Evolutionary conservation across 2,329 filamentous ascomycete genomes (phyloP), one percentile per base, ranked within the genome.

Genomic region (Colletotrichum trifolii): DNA sequence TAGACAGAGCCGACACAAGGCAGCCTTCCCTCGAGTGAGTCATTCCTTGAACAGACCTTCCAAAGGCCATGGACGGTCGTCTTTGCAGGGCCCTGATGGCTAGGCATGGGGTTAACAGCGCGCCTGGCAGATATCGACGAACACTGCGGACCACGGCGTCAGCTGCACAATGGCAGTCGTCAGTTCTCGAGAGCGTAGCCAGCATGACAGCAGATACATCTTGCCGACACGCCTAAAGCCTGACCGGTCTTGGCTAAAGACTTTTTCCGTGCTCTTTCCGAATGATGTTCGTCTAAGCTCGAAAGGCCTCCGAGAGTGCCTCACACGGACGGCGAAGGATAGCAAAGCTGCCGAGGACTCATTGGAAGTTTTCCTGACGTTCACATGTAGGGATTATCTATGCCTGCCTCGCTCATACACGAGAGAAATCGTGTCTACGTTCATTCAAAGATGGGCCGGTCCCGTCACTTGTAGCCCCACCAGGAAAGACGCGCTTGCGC

Each of bases 401-500:
- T 48, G 46, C 46, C 46, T 48, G 25, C 46, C 46, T 48, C 35
- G 25, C 35, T 48, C 25, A 48, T 33, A 33, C 25, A 10, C 25
- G 46, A 2, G 35, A 48, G 25, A 48, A 10, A 17, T 48, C 25
- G 25, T 48, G 35, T 35, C 46, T 48, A 33, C 46, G 46, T 48
- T 48, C 25, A 1, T 1, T 48, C 25, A 17, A 33, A 48, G 46
- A 48, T 48, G 46, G 46, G 17, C n/a, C 11, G 46, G 35, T 48
- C 25, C 46, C 11, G 35, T 13, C 9, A 48, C 46, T 17, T 48
- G 17, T 48, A 34, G 46, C 46, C 25, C 46, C 25, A 35, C 46
- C 25, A 48, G 46, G 46, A 48, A 33, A 48, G 46, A 48, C 25
- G 46, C 46, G 17, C 35, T 48, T 48, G 46, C 25, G 25, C 25